These are phyloP conservation scores for Exophiala phaeomuriformis DNA, from an alignment of 2,329 filamentous ascomycete species.

Conservation along the genomic window DNA sequence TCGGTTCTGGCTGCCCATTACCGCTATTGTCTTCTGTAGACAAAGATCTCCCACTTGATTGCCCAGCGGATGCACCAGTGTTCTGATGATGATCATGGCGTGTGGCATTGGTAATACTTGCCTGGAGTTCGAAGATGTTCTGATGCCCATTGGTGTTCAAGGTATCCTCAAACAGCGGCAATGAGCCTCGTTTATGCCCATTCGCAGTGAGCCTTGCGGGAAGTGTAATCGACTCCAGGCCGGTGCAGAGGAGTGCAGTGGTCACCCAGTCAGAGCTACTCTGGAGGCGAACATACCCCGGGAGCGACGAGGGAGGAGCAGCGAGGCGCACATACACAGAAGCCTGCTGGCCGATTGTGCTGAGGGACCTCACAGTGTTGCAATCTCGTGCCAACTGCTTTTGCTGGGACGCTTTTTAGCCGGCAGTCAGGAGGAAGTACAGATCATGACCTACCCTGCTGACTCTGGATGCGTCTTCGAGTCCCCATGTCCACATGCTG, in stretches of 20 bases:
- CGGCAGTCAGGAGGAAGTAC: constrained; percentile 1
- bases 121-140: constrained; percentile 65
- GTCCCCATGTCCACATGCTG: constrained; percentile 77
- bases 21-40: background rate
- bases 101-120: constrained; percentile 40
- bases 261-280: constrained; percentile 66
- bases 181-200: constrained; percentile 40
- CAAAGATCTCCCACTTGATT: background rate
- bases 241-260: constrained; percentile 66
- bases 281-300: constrained; percentile 55
- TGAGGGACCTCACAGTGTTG: constrained; percentile 67
- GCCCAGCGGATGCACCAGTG: constrained; percentile 6
- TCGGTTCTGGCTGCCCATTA: constrained; percentile 5
- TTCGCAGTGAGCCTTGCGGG: constrained; percentile 60
- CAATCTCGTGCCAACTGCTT: constrained; percentile 58
- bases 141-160: constrained; percentile 73
- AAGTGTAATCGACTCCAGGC: constrained; percentile 70
- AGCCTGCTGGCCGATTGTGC: constrained; percentile 60
- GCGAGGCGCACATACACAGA: constrained; percentile 72
- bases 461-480: constrained; percentile 56
- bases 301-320: constrained; percentile 51
- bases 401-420: constrained; percentile 33
- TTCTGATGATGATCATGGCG: constrained; percentile 2
- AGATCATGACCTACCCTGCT: constrained; percentile 43
- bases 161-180: constrained; percentile 58